Percentiles rank a stretch among this genome's conserved stretches.
These are phyloP conservation scores for Solanum etuberosum DNA, from an alignment of 257 asterid species.

Conservation along the genomic window DNA sequence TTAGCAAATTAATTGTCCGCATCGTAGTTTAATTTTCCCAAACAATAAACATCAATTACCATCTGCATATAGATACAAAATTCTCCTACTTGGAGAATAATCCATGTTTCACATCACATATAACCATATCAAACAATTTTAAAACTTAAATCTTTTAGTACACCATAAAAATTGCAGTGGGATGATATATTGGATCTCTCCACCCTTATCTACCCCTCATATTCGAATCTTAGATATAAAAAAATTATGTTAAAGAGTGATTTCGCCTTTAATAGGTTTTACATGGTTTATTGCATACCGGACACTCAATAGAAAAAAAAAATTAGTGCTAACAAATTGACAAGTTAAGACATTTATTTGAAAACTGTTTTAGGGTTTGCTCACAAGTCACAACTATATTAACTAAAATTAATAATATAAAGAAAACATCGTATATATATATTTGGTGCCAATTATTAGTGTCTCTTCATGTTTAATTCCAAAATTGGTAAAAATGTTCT, in stretches of 20 bases:
- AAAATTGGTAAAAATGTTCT: background rate
- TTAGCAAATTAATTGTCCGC: background rate
- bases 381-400: background rate
- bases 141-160: background rate
- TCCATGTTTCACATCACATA: background rate
- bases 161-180: background rate
- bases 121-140: background rate
- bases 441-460: background rate
- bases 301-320: background rate
- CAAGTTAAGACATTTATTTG: background rate
- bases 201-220: background rate
- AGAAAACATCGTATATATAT: background rate
- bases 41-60: background rate
- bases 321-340: background rate
- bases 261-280: background rate
- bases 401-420: background rate
- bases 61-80: background rate
- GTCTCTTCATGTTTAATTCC: background rate
- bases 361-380: background rate
- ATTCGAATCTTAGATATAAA: background rate
- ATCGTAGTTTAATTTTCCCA: background rate
- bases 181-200: background rate
- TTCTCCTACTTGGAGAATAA: background rate
- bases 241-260: background rate
- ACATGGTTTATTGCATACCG: too few relatives aligned